phyloP scores from a whole-genome alignment of 106 monocot genomes.

The Acorus gramineus region DNA sequence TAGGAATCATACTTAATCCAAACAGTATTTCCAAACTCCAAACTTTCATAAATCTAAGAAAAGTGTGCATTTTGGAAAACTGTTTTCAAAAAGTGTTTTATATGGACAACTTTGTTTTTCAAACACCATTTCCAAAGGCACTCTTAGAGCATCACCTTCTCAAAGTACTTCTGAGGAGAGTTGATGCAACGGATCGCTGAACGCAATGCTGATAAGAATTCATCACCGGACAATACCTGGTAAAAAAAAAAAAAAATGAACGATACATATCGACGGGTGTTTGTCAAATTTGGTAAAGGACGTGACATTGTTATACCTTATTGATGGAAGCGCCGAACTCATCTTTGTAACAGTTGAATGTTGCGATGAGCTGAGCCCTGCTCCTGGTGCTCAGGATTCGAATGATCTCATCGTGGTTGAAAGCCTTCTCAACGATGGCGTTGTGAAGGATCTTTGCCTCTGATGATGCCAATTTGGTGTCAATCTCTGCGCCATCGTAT shows the following conservation, averaged over 20 bases:
- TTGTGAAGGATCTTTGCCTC: conserved; percentile 63
- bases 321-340: conserved; percentile 43
- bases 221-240: conserved; percentile 1
- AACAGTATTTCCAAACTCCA: no score
- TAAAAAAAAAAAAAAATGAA: no score
- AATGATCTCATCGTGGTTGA: conserved; percentile 50
- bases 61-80: no score
- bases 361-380: conserved; percentile 78
- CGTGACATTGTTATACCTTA: conserved; percentile 32
- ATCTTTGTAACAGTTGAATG: conserved; percentile 77
- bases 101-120: no score
- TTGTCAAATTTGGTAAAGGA: no score
- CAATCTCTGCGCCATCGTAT: conserved; percentile 53
- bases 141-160: conserved; percentile 38
- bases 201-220: conserved; percentile 41
- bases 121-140: no score
- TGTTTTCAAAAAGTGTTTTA: no score
- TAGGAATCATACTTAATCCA: no score
- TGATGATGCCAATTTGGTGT: conserved; percentile 33
- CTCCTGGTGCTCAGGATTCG: conserved; percentile 85
- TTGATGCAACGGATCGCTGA: conserved; percentile 45
- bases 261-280: no score
- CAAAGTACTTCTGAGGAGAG: conserved; percentile 58
- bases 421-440: conserved; percentile 34
- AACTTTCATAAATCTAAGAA: no score